Percentiles rank a stretch among this genome's conserved stretches.
Evolutionary conservation across 192 early-diverging fungal genomes (phyloP).

Genomic region (Coemansia sp.): DNA sequence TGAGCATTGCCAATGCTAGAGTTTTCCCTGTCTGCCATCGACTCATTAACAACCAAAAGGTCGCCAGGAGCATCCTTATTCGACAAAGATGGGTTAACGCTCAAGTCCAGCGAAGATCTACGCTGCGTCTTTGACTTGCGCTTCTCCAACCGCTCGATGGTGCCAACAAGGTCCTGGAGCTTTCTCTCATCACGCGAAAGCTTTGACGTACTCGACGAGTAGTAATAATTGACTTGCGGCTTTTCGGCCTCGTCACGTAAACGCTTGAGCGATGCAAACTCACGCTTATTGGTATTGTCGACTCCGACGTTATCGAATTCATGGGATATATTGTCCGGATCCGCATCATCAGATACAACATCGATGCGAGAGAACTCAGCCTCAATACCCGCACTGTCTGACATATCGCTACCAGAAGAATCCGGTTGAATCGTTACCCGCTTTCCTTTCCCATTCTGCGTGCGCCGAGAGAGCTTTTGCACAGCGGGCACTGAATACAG

Average conservation of each 20-base stretch:
- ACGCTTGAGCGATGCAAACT: conserved; percentile 27
- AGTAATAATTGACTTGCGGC: conserved; percentile 49
- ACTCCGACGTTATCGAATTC: no score
- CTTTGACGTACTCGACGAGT: conserved; percentile 41
- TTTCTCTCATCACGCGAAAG: conserved; percentile 71
- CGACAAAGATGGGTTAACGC: background rate
- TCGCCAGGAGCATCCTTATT: background rate
- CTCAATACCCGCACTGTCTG: background rate
- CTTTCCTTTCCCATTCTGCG: conserved; percentile 20
- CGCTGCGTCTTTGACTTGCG: conserved; percentile 43
- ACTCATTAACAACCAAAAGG: background rate
- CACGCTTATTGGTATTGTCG: no score
- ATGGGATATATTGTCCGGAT: background rate
- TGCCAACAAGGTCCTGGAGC: conserved; percentile 62
- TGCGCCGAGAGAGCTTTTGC: background rate
- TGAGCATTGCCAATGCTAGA: background rate
- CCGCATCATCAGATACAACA: background rate
- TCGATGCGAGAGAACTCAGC: background rate
- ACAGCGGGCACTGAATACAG: background rate
- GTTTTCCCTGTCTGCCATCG: conserved; percentile 1
- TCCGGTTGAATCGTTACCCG: background rate
- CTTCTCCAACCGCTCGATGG: conserved; percentile 64
- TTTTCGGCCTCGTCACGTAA: conserved; percentile 45
- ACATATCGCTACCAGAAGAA: background rate
- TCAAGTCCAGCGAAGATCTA: conserved; percentile 11